Conservation (phyloP, 208 protist species). For the Phytomonas sp. region DNA sequence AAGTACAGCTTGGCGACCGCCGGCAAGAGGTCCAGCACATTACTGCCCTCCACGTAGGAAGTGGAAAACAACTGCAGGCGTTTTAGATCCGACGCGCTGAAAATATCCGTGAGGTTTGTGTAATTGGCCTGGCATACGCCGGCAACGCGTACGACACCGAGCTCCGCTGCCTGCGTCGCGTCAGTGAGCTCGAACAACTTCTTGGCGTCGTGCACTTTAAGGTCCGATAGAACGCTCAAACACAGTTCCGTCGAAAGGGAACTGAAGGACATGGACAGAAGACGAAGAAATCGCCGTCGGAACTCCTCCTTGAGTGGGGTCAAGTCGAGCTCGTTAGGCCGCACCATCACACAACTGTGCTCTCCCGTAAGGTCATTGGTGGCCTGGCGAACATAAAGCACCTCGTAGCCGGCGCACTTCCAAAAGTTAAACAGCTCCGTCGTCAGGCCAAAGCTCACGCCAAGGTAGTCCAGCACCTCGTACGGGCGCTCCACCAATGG, state of each 20-base stretch:
- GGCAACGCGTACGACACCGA: slow-evolving; percentile 36
- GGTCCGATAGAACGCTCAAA: slow-evolving; percentile 71
- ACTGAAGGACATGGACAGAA: slow-evolving; percentile 91
- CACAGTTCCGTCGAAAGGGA: slow-evolving; percentile 77
- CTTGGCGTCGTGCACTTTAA: slow-evolving; percentile 36
- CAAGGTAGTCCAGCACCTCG: slow-evolving; percentile 96
- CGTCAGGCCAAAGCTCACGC: slow-evolving; percentile 96
- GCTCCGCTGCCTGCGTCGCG: slow-evolving; percentile 15
- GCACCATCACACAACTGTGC: slow-evolving; percentile 98
- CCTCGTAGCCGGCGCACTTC: slow-evolving; percentile 78
- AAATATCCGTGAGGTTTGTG: slow-evolving; percentile 24
- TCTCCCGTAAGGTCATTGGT: slow-evolving; percentile 98
- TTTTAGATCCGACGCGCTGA: slow-evolving; percentile 91
- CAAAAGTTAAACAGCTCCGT: slow-evolving; percentile 96
- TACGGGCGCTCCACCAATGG: slow-evolving; percentile 80
- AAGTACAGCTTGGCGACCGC: slow-evolving; percentile 90
- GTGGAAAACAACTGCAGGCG: slow-evolving; percentile 90
- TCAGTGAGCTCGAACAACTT: slow-evolving; percentile 29
- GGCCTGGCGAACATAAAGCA: slow-evolving; percentile 90
- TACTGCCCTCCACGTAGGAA: slow-evolving; percentile 92
- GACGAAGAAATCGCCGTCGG: slow-evolving; percentile 78
- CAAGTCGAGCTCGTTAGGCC: slow-evolving; percentile 61
- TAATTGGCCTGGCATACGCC: slow-evolving; percentile 48
- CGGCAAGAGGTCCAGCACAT: slow-evolving; percentile 95
- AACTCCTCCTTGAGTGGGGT: slow-evolving; percentile 83